These are phyloP conservation scores for Gracilaria caudata DNA, from an alignment of 23 red algal species.

Conservation along the genomic window DNA sequence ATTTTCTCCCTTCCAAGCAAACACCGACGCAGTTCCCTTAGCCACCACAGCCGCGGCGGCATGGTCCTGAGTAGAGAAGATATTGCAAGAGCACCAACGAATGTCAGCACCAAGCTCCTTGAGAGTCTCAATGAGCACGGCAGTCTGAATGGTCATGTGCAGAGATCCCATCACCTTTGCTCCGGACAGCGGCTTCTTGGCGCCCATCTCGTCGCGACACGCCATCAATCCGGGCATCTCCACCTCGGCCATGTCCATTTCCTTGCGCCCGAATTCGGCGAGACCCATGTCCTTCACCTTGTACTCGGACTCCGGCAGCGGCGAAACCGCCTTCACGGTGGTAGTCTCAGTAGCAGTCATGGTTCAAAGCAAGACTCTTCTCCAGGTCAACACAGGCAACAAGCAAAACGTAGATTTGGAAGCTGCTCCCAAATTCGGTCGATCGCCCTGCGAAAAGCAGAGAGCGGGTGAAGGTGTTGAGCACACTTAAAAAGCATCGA, in stretches of 20 bases:
- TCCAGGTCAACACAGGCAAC: no score
- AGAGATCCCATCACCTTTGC: constrained; percentile 93
- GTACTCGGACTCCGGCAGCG: constrained; percentile 85
- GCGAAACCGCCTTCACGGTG: constrained; percentile 41
- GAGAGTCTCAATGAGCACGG: constrained; percentile 97
- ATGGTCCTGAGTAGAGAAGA: constrained; percentile 99
- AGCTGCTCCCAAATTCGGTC: not conserved
- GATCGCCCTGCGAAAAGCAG: not conserved
- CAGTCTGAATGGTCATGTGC: constrained; percentile 99
- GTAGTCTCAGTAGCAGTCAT: constrained; percentile 27
- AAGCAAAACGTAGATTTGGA: not conserved
- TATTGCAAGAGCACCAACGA: constrained; percentile 99
- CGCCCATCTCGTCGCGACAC: constrained; percentile 85
- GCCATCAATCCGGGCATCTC: constrained; percentile 99
- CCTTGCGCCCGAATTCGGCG: constrained; percentile 91
- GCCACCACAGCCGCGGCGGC: constrained; percentile 95
- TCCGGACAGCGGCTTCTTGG: constrained; percentile 83
- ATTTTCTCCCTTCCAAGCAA: constrained; percentile 97
- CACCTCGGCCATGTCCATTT: constrained; percentile 89
- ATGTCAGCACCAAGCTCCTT: constrained; percentile 93
- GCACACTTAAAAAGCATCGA: no score
- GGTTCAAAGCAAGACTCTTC: not conserved
- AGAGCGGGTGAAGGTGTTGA: not conserved
- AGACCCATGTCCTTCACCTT: constrained; percentile 89
- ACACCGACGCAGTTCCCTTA: constrained; percentile 75